phyloP scores from a whole-genome alignment of 768 basidiomycete species.

The Termitomyces heimii region DNA sequence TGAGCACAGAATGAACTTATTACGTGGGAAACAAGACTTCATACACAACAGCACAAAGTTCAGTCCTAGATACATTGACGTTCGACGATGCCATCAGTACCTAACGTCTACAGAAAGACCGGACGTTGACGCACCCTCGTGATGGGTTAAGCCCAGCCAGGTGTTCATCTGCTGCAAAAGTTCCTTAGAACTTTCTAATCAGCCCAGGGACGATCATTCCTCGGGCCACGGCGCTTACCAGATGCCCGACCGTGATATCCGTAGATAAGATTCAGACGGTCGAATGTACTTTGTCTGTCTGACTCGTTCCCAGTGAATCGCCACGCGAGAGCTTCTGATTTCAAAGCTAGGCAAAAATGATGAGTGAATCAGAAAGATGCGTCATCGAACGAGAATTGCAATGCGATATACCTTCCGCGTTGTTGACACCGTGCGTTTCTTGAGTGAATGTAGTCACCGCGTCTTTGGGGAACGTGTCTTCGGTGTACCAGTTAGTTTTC shows the following conservation, averaged over 20 bases:
- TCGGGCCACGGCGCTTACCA: constrained; percentile 10
- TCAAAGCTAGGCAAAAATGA: constrained; percentile 14
- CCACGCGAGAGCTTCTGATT: constrained; percentile 37
- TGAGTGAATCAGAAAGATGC: background rate
- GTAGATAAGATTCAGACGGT: constrained; percentile 32
- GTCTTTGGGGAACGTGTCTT: constrained; percentile 27
- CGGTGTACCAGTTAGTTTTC: constrained; percentile 35
- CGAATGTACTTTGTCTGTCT: constrained; percentile 32
- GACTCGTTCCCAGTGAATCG: constrained; percentile 32
- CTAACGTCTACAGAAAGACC: background rate
- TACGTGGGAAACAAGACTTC: background rate
- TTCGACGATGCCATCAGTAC: background rate
- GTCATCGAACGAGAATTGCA: background rate
- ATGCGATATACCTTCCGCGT: constrained; percentile 23
- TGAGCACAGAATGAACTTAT: background rate
- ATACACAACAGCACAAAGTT: constrained; percentile 36
- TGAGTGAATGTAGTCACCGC: constrained; percentile 22
- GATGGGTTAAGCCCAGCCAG: constrained; percentile 35
- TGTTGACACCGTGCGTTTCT: constrained; percentile 38
- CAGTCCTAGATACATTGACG: constrained; percentile 7
- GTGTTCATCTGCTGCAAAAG: constrained; percentile 37
- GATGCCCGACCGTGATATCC: constrained; percentile 33
- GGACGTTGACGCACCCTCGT: constrained; percentile 23
- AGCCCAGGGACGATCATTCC: background rate
- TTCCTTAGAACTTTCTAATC: constrained; percentile 17